Evolutionary conservation across 1,139 yeast genomes (phyloP).

Genomic region (Scheffersomyces insectosa): DNA sequence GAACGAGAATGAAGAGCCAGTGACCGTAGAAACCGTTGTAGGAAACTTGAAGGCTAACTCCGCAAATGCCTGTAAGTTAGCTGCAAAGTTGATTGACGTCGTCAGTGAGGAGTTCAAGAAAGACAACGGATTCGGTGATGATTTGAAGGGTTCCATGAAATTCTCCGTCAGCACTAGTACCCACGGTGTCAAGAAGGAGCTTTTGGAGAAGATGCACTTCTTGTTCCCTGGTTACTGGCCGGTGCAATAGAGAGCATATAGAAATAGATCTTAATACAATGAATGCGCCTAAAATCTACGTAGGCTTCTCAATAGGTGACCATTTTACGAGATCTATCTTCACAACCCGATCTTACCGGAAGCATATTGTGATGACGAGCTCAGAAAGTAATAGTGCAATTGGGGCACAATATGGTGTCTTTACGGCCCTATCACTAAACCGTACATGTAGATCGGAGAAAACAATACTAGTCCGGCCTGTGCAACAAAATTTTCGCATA

Average conservation of each 20-base stretch:
- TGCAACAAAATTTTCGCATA: too few relatives aligned
- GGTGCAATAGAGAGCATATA: constrained; percentile 11
- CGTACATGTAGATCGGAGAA: too few relatives aligned
- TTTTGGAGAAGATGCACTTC: constrained; percentile 78
- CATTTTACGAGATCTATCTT: too few relatives aligned
- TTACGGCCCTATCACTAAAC: too few relatives aligned
- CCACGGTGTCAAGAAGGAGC: constrained; percentile 70
- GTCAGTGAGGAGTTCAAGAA: constrained; percentile 61
- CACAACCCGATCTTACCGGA: too few relatives aligned
- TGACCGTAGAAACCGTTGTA: constrained; percentile 93
- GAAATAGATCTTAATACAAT: background rate
- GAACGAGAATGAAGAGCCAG: constrained; percentile 94
- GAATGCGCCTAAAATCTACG: background rate
- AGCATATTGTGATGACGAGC: too few relatives aligned
- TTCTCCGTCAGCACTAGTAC: constrained; percentile 78
- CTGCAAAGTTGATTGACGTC: constrained; percentile 65
- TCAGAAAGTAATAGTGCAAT: too few relatives aligned
- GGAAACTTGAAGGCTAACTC: constrained; percentile 87
- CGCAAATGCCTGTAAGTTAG: constrained; percentile 78
- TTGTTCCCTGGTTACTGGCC: constrained; percentile 95
- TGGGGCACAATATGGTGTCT: too few relatives aligned
- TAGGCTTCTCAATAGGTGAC: too few relatives aligned
- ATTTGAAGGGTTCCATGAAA: constrained; percentile 75
- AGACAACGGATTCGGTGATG: constrained; percentile 62
- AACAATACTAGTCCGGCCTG: too few relatives aligned